These are phyloP conservation scores for Suhomyces sp. DNA, from an alignment of 805 yeast genomes.

Conservation along the genomic window DNA sequence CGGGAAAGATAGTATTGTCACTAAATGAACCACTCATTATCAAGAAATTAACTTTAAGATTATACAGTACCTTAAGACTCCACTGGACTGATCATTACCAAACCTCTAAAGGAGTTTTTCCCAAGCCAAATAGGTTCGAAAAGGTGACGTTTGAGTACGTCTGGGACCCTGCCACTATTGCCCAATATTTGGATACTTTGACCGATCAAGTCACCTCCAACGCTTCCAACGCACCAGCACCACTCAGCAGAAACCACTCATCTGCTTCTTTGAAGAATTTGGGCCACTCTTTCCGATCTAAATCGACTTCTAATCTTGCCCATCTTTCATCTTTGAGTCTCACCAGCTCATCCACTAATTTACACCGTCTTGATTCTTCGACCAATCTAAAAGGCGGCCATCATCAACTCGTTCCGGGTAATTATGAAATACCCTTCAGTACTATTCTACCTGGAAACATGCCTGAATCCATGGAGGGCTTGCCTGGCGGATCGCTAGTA, in stretches of 20 bases:
- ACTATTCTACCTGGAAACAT: conserved; percentile 79
- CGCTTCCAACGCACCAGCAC: not conserved
- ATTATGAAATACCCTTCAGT: conserved; percentile 87
- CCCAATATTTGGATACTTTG: conserved; percentile 35
- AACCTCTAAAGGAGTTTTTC: conserved; percentile 44
- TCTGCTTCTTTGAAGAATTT: conserved; percentile 41
- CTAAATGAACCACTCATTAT: conserved; percentile 72
- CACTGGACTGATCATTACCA: conserved; percentile 58
- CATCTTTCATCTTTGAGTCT: conserved; percentile 8
- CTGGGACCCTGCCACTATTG: conserved; percentile 70
- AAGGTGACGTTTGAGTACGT: conserved; percentile 68
- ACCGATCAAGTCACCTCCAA: conserved; percentile 5
- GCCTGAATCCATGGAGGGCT: conserved; percentile 87
- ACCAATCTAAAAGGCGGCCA: conserved; percentile 21
- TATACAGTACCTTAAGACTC: conserved; percentile 65
- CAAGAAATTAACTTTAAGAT: conserved; percentile 58
- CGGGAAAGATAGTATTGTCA: conserved; percentile 76
- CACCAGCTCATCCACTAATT: conserved; percentile 5
- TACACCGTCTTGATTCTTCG: conserved; percentile 6
- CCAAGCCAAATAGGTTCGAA: conserved; percentile 52
- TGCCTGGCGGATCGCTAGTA: conserved; percentile 71
- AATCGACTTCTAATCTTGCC: conserved; percentile 28
- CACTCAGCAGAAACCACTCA: conserved; percentile 33
- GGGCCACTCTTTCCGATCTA: conserved; percentile 30
- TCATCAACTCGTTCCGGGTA: conserved; percentile 56